Evolutionary conservation across 176 grass and related monocot species (phyloP), one percentile per base, ranked within the genome.

Genomic region (Raddia distichophylla): DNA sequence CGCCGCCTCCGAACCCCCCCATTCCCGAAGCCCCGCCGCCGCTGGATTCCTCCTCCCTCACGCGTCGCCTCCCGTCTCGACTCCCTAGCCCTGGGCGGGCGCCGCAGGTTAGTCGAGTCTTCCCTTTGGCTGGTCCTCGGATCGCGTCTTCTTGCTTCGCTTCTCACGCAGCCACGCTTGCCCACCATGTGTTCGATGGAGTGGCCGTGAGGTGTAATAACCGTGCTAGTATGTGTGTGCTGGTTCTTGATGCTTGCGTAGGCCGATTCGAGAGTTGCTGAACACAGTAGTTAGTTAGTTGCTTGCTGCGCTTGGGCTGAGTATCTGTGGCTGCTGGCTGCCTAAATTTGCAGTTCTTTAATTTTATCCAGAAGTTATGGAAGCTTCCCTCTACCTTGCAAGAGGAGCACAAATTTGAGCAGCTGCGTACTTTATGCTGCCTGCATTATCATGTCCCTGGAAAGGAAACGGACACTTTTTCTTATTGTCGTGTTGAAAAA

Each of bases 101-200:
- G 27, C 48, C 10, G 69, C 69, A 32, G 69, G 46, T 69, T 45
- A 6, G 66, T 69, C 14, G 42, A 64, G 18, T 6, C 13, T 18
- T 0, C 47, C 14, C 10, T 45, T 1, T 0, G 2, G 0, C 32
- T 6, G 12, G 12, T 60, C 45, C 20, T 34, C 0, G 9, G 12
- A 12, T 27, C 16, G 10, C 16, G 19, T 3, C 19, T 52, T 51
- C 69, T 72, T 72, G 69, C 19, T 71, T 50, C 14, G 33, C 15
- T 53, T 3, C 54, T 20, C 43, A 33, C 27, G 27, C 27, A 27
- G 27, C 27, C 27, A 6, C 9, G 13, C 64, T 6, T 35, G 87
- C 76, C 20, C 70, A 20, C 46, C 19, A 69, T 11, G 8, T 85
- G 87, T 55, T 89, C 77, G 77, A 89, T 47, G 15, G 50, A 81